Conservation (phyloP, 331 rosid species). For the Stylosanthes scabra region DNA sequence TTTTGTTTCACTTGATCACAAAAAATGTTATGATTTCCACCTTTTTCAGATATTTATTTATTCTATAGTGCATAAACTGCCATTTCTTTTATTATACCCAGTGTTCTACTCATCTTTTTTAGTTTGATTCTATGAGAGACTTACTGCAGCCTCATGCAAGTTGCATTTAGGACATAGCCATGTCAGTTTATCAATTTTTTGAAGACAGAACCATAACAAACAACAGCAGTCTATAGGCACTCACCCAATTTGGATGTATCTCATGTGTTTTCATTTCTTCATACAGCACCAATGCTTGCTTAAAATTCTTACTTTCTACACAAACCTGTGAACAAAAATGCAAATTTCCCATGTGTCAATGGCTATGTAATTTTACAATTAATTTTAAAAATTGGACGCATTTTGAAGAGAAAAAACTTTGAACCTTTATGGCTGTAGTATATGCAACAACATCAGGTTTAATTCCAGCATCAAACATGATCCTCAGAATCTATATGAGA, state of each 20-base stretch:
- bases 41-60: conserved; percentile 11
- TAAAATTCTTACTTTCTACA: conserved; percentile 67
- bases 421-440: conserved; percentile 90
- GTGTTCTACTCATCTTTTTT: conserved; percentile 29
- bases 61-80: conserved; percentile 18
- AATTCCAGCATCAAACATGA: conserved; percentile 71
- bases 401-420: conserved; percentile 39
- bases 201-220: conserved; percentile 30
- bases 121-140: conserved; percentile 25
- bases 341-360: conserved; percentile 29
- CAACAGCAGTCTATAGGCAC: conserved; percentile 36
- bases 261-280: conserved; percentile 83
- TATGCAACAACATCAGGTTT: conserved; percentile 90
- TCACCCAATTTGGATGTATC: conserved; percentile 80
- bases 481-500: conserved; percentile 79
- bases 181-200: conserved; percentile 32
- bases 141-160: conserved; percentile 25
- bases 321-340: conserved; percentile 72
- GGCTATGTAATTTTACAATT: conserved; percentile 22
- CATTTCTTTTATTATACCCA: conserved; percentile 24
- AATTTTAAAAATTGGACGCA: conserved; percentile 32
- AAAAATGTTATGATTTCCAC: conserved; percentile 29
- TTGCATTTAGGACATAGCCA: conserved; percentile 24
- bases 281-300: conserved; percentile 67
- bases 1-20: conserved; percentile 23